Base-by-base conservation (phyloP, 1,284 basidiomycete genomes). In the Golubevia pallescens region DNA sequence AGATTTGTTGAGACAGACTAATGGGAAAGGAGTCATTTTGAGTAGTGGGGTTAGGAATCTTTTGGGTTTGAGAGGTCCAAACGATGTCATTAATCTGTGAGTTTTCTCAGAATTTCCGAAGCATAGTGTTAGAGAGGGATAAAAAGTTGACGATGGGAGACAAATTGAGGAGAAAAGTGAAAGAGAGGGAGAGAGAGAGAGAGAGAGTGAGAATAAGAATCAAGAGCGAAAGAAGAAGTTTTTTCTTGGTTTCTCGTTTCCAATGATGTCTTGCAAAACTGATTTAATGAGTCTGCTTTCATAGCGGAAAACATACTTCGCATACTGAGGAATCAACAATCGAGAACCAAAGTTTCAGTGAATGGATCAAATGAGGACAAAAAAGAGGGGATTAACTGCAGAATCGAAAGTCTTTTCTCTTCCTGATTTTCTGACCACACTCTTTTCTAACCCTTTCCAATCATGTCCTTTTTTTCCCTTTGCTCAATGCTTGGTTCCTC, bases 21-120 rank as follows among this genome's bases (percentile, higher is more conserved):
- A 78, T 53, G 82, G 81, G n/a, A 77, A 75, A 48, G 80, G 80
- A 14, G 68, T 85, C 55, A 75, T 85, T 57, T 60, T 85, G 54
- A 71, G 71, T n/a, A 77, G 75, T 48, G 75, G 65, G 0, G 82
- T 75, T 0, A 38, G 65, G 0, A 69, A 76, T 4, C 68, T 74
- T 0, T 54, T 85, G 8, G 70, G 70, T 3, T 57, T 85, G 2
- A 68, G 82, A 14, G 80, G 67, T 0, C 82, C 82, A 0, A 70
- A 73, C 62, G 82, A 85, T 57, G 76, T 85, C 24, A 75, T 85
- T 68, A 84, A 82, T 32, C 62, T 85, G 56, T 73, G 61, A 10
- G 58, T 62, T 32, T 53, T 38, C 14, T 38, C 55, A 54, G 23
- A 32, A 3, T 53, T 32, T 24, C 53, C 60, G 60, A 53, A 56